Conservation (phyloP, 164 flowering plant species). For the Stephania japonica region DNA sequence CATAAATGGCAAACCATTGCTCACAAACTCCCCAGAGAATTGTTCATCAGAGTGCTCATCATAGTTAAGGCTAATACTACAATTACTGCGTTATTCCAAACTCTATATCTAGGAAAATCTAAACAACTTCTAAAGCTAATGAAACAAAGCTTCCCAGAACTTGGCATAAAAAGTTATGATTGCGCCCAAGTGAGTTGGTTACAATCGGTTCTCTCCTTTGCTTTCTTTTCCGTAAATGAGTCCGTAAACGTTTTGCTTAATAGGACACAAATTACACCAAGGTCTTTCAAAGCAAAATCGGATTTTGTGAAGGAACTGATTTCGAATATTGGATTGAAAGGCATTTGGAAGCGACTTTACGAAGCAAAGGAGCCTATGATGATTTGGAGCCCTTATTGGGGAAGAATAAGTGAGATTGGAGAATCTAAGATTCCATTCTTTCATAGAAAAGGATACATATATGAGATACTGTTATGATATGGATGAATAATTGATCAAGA, state of each 20-base stretch:
- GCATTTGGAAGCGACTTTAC: slow-evolving; percentile 10
- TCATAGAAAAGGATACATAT: slow-evolving; percentile 17
- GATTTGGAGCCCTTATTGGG: slow-evolving; percentile 15
- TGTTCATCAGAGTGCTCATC: slow-evolving; percentile 1
- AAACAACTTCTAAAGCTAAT: background rate
- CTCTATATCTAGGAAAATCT: background rate
- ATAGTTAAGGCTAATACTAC: background rate
- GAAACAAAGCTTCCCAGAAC: slow-evolving; percentile 5
- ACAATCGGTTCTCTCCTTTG: slow-evolving; percentile 5
- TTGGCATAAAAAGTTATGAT: background rate
- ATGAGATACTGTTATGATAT: too few species aligned
- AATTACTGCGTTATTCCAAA: background rate
- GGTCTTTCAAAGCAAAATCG: slow-evolving; percentile 7
- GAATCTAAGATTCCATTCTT: slow-evolving; percentile 19
- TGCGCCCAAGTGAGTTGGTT: slow-evolving; percentile 9
- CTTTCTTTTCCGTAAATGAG: background rate
- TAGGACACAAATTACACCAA: background rate
- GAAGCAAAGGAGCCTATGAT: background rate
- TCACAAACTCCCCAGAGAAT: slow-evolving; percentile 5
- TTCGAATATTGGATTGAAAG: slow-evolving; percentile 11
- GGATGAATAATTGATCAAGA: too few species aligned
- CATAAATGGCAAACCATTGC: slow-evolving; percentile 9
- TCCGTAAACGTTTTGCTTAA: background rate
- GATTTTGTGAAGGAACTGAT: slow-evolving; percentile 13
- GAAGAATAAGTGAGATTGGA: slow-evolving; percentile 21